phyloP scores from a whole-genome alignment of 2,329 filamentous ascomycete species.

The Talaromyces sp. region DNA sequence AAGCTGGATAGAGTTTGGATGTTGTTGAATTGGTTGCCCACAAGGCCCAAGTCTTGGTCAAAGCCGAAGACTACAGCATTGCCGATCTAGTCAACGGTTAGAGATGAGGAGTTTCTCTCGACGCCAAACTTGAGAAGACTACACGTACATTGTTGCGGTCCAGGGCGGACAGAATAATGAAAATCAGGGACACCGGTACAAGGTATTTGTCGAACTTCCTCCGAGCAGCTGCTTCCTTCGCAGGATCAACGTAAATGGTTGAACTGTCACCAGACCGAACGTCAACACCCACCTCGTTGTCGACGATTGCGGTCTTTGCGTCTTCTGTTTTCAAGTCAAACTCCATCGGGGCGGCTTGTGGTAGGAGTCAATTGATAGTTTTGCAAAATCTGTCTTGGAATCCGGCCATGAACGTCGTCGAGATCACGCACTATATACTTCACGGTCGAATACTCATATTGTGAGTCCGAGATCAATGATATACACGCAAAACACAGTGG shows the following conservation, averaged over 20 bases:
- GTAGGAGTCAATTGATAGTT: neutral
- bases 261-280: neutral
- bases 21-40: slow-evolving; percentile 57
- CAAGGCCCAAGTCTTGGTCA: slow-evolving; percentile 47
- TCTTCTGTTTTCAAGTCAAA: neutral
- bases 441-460: neutral
- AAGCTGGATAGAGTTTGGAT: slow-evolving; percentile 64
- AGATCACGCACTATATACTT: neutral
- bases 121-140: too few species aligned
- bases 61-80: slow-evolving; percentile 24
- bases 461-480: neutral
- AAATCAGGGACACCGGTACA: slow-evolving; percentile 1
- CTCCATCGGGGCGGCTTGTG: neutral
- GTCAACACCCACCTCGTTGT: neutral
- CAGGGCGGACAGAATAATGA: slow-evolving; percentile 2
- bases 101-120: neutral
- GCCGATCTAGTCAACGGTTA: slow-evolving; percentile 1
- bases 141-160: slow-evolving; percentile 6
- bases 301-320: neutral
- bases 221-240: neutral
- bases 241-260: slow-evolving; percentile 1
- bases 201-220: slow-evolving; percentile 7
- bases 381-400: neutral
- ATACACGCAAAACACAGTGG: neutral
- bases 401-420: neutral